Evolutionary conservation across 2,329 filamentous ascomycete genomes (phyloP), one percentile per base, ranked within the genome.

Genomic region (Aspergillus sp.): DNA sequence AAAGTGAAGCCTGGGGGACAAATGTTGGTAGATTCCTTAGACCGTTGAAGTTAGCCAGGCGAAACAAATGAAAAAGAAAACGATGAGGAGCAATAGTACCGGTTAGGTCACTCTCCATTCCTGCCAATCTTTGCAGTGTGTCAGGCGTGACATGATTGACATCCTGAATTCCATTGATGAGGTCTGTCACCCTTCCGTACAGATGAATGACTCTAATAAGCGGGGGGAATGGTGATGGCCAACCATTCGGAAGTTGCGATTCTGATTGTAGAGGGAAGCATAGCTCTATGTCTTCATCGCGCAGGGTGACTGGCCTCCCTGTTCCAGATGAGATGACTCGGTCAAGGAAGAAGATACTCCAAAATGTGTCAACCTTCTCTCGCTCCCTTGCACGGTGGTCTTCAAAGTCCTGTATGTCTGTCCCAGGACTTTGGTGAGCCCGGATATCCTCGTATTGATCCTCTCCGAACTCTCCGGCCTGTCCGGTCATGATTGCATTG

Each of bases 291-390:
- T 94, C 89, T 47, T 88, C 85, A 58, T 94, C 88, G 39, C 85
- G 82, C 28, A 95, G 75, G 0, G 88, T 94, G 8, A 91, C 89
- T 1, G 88, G 85, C 11, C 89, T 77, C 7, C 90, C 90, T 0
- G 88, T 93, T 0, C 89, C 89, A 0, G 87, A 91, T 0, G 89
- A 94, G 27, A 95, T 91, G 48, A 91, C 85, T 13, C 89, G 78
- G 57, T 95, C 89, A 1, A 95, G 77, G 51, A 94, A 85, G 63
- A 94, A 94, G 8, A 95, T 85, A 4, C 88, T 84, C 89, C 89
- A 95, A 53, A 95, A 90, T 0, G 89, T 91, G 56, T 95, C 88
- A 35, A 89, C 83, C 11, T 88, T 80, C 59, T 94, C 89, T 50
- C 89, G 82, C 55, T 94, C 88, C 4, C 87, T 78, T 6, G 69